phyloP scores from a whole-genome alignment of 1,284 basidiomycete species.

The Trichosporon asahii region DNA sequence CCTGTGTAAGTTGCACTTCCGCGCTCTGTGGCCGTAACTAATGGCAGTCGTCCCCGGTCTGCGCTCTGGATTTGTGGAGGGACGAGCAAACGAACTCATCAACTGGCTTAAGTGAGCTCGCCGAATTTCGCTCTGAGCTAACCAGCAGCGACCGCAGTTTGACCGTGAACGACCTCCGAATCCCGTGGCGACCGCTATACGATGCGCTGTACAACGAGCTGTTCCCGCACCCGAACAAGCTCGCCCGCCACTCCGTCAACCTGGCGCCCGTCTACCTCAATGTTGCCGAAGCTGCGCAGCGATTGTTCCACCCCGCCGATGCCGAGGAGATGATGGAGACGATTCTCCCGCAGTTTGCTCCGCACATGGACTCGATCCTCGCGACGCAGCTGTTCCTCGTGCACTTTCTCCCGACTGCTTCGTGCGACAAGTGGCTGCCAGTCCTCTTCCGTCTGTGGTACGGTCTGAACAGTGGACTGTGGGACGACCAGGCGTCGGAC shows the following conservation, averaged over 20 bases:
- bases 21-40: background rate
- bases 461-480: constrained; percentile 76
- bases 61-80: constrained; percentile 54
- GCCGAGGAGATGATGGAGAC: constrained; percentile 81
- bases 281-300: constrained; percentile 72
- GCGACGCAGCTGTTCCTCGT: constrained; percentile 76
- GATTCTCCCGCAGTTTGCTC: constrained; percentile 65
- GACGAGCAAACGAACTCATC: constrained; percentile 55
- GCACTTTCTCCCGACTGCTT: constrained; percentile 72
- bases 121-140: constrained; percentile 51
- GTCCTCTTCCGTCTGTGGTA: constrained; percentile 78
- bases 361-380: constrained; percentile 69
- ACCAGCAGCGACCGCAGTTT: constrained; percentile 68
- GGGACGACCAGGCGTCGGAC: constrained; percentile 73
- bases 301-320: constrained; percentile 87
- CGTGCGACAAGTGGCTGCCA: constrained; percentile 75
- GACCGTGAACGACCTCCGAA: constrained; percentile 72
- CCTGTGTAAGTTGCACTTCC: constrained; percentile 41
- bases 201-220: constrained; percentile 75
- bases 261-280: constrained; percentile 64
- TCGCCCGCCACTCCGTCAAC: constrained; percentile 66
- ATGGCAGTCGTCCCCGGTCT: constrained; percentile 57
- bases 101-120: constrained; percentile 60
- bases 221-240: constrained; percentile 76
- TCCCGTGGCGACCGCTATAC: constrained; percentile 85